phyloP scores from a whole-genome alignment of 2,329 filamentous ascomycete species.

The Colletotrichum sp. region DNA sequence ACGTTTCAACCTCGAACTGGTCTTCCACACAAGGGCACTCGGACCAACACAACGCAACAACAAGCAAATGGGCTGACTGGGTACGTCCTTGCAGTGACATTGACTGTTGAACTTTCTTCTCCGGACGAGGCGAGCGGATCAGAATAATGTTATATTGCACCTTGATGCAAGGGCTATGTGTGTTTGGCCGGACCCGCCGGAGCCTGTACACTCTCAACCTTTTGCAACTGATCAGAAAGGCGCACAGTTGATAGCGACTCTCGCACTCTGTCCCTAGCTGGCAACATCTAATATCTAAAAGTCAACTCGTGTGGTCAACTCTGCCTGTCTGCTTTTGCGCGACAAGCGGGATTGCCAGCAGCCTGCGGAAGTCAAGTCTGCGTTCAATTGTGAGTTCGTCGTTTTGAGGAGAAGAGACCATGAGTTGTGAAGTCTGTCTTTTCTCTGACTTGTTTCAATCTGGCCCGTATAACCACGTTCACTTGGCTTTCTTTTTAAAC shows the following conservation, averaged over 20 bases:
- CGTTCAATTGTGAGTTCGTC: background rate
- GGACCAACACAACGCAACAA: constrained; percentile 2
- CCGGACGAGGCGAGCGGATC: background rate
- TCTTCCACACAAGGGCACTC: background rate
- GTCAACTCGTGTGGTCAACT: background rate
- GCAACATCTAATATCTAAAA: background rate
- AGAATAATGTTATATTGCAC: background rate
- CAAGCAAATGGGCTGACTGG: background rate
- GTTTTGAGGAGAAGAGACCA: background rate
- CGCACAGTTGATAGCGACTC: background rate
- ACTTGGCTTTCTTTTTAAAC: background rate
- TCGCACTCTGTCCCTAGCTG: background rate
- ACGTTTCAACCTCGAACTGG: constrained; percentile 22
- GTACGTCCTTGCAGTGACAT: background rate
- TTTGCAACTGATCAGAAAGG: background rate
- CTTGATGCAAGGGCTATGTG: background rate
- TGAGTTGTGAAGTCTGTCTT: background rate
- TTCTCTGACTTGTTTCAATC: background rate
- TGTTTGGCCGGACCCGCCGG: constrained; percentile 10
- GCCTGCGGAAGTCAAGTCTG: background rate
- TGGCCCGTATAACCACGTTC: background rate
- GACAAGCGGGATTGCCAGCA: background rate
- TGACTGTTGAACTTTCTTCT: constrained; percentile 5
- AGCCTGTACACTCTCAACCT: background rate
- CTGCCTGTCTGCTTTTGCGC: background rate